A percentile compares a stretch with the other conserved stretches of the same genome.
Evolutionary conservation across 2,329 filamentous ascomycete genomes (phyloP).

Genomic region (Alternaria consortialis): DNA sequence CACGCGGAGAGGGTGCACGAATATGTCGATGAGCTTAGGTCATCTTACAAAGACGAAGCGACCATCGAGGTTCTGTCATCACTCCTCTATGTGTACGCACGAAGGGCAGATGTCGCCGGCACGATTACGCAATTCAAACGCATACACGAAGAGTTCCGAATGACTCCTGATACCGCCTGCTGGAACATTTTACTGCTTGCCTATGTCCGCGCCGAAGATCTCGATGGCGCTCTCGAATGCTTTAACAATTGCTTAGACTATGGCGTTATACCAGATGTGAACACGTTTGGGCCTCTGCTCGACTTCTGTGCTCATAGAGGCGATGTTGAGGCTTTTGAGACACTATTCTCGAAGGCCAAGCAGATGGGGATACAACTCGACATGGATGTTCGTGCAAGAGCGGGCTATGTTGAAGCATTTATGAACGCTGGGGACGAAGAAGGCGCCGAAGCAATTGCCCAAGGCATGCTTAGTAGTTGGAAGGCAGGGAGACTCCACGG

Average conservation of each 20-base stretch:
- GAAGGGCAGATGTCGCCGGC: conserved; percentile 69
- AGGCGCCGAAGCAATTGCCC: conserved; percentile 61
- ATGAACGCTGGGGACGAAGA: conserved; percentile 57
- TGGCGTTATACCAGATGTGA: conserved; percentile 64
- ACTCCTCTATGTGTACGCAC: conserved; percentile 75
- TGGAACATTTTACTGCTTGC: conserved; percentile 84
- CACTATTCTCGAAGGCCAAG: conserved; percentile 71
- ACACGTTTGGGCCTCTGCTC: conserved; percentile 78
- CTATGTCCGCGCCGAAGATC: conserved; percentile 71
- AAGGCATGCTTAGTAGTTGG: conserved; percentile 63
- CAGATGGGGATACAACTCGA: conserved; percentile 44
- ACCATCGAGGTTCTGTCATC: conserved; percentile 28
- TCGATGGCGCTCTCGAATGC: conserved; percentile 69
- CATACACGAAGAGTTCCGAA: conserved; percentile 64
- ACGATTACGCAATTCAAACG: conserved; percentile 69
- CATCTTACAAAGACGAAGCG: conserved; percentile 14
- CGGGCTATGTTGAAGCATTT: conserved; percentile 69
- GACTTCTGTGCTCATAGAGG: conserved; percentile 74
- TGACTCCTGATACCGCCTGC: conserved; percentile 66
- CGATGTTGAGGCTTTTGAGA: conserved; percentile 74
- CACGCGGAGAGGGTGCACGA: conserved; percentile 42
- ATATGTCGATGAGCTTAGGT: conserved; percentile 42
- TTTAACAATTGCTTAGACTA: conserved; percentile 68
- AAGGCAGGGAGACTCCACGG: conserved; percentile 54
- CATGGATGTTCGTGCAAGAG: conserved; percentile 33